A percentile compares a stretch with the other conserved stretches of the same genome.
phyloP scores from a whole-genome alignment of 1,284 basidiomycete species.

The Mycena sp. region DNA sequence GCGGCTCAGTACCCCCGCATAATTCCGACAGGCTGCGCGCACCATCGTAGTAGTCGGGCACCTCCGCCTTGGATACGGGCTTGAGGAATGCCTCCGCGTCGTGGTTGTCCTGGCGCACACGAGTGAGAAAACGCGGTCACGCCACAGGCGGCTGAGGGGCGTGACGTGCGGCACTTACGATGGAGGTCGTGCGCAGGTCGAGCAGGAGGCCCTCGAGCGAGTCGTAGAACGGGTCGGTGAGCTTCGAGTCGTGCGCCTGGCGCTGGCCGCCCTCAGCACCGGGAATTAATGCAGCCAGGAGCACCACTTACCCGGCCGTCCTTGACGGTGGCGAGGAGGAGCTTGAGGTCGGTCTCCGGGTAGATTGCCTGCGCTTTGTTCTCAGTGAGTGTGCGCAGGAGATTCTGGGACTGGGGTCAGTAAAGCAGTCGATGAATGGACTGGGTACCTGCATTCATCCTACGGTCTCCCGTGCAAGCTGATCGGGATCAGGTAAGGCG shows the following conservation, averaged over 20 bases:
- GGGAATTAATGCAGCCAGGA: conserved; percentile 22
- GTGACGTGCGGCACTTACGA: conserved; percentile 63
- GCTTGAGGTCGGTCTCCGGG: conserved; percentile 71
- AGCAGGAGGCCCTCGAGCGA: conserved; percentile 86
- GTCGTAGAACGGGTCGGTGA: conserved; percentile 91
- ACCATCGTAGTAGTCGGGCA: conserved; percentile 92
- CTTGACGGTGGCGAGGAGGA: conserved; percentile 78
- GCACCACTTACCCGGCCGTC: conserved; percentile 69
- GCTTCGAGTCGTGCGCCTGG: conserved; percentile 73
- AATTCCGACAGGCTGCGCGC: too few relatives aligned
- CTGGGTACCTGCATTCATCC: conserved; percentile 19
- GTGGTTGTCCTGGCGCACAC: conserved; percentile 75
- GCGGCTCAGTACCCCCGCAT: too few relatives aligned
- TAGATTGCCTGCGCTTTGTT: conserved; percentile 64
- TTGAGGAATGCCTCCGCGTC: conserved; percentile 91
- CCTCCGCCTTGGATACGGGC: conserved; percentile 87
- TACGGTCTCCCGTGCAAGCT: background rate
- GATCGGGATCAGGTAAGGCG: conserved; percentile 15
- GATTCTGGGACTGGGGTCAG: conserved; percentile 59
- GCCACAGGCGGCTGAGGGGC: background rate
- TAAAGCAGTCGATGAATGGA: background rate
- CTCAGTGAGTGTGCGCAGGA: conserved; percentile 79
- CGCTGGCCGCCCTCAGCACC: conserved; percentile 48
- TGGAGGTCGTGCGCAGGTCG: conserved; percentile 83
- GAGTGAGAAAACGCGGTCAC: conserved; percentile 35